Conservation (phyloP, 1,284 basidiomycete species). For the Fistulina hepatica region DNA sequence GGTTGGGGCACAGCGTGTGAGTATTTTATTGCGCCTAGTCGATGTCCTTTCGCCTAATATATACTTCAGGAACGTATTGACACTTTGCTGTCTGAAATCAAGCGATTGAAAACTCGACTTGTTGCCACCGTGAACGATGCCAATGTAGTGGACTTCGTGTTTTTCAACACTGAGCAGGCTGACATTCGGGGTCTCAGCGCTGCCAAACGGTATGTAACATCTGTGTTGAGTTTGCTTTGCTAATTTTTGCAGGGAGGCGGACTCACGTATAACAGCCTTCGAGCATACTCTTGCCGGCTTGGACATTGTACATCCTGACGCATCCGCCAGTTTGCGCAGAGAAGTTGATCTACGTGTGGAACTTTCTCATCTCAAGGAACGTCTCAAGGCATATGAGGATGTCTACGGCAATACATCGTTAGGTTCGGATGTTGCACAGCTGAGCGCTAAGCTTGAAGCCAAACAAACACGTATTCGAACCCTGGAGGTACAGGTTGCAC, state of each 20-base stretch:
- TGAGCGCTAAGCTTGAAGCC: slow-evolving; percentile 45
- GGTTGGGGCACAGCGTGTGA: slow-evolving; percentile 61
- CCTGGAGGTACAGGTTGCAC: slow-evolving; percentile 43
- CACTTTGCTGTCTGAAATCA: slow-evolving; percentile 65
- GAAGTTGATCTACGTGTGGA: slow-evolving; percentile 43
- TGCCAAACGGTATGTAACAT: slow-evolving; percentile 43
- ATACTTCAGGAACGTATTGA: slow-evolving; percentile 52
- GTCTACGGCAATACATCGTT: slow-evolving; percentile 49
- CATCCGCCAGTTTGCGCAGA: too few species aligned
- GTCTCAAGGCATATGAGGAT: slow-evolving; percentile 51
- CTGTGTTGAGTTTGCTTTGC: slow-evolving; percentile 5
- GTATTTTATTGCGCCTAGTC: slow-evolving; percentile 54
- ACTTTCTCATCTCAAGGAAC: slow-evolving; percentile 32
- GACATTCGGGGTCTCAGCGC: slow-evolving; percentile 56
- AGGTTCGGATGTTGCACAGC: slow-evolving; percentile 36
- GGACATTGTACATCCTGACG: too few species aligned
- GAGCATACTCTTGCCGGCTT: slow-evolving; percentile 37
- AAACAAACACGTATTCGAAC: slow-evolving; percentile 55
- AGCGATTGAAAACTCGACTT: slow-evolving; percentile 64
- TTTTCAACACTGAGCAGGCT: slow-evolving; percentile 46
- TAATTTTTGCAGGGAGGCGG: slow-evolving; percentile 34
- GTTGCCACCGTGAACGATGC: slow-evolving; percentile 67
- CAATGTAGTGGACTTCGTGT: slow-evolving; percentile 64
- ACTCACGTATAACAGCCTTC: slow-evolving; percentile 38
- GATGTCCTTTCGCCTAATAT: slow-evolving; percentile 6